Evolutionary conservation across 2,329 filamentous ascomycete genomes (phyloP), one percentile per base, ranked within the genome.

Genomic region (Phyllosticta citrichinensis): DNA sequence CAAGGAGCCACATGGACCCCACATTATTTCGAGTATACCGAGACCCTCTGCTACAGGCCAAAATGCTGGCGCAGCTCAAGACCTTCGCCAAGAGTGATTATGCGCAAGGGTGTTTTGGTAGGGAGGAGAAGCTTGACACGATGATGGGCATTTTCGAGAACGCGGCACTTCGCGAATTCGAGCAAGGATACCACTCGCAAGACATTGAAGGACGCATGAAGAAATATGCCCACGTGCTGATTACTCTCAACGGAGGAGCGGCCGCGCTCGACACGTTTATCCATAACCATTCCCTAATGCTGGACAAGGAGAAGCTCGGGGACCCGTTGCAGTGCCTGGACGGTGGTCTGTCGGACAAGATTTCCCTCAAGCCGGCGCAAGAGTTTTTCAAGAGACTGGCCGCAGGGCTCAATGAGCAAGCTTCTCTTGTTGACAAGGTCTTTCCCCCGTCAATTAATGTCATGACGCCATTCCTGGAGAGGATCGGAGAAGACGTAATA

Each of bases 131-230:
- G 69, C 77, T 99, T 20, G 79, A 83, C 47, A 82, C 81, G 24
- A 91, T 95, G 82, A 83, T 87, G 65, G 82, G 82, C 47, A 86
- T 94, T 62, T 99, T 99, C 68, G 93, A 97, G 75, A 91, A 87
- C 61, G 91, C 92, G 3, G 92, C 95, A 3, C 76, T 97, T 57
- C 83, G 88, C 56, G 94, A 99, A 72, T 99, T 99, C 66, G 89
- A 95, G 73, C 88, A 94, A 65, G 94, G 91, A 3, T 96, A 95
- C 66, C 90, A 94, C 71, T 86, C 85, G 52, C 89, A 88, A 76
- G 93, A 99, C 71, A 85, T 95, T 59, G 88, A 96, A 65, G 91
- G 90, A 2, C 82, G 86, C 59, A 97, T 97, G 93, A 85, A 83
- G 66, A 84, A 88, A 69, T 97, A 96, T 73, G 92, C 92, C 2